phyloP scores from a whole-genome alignment of 2,329 filamentous ascomycete species.

The Pyricularia grisea region DNA sequence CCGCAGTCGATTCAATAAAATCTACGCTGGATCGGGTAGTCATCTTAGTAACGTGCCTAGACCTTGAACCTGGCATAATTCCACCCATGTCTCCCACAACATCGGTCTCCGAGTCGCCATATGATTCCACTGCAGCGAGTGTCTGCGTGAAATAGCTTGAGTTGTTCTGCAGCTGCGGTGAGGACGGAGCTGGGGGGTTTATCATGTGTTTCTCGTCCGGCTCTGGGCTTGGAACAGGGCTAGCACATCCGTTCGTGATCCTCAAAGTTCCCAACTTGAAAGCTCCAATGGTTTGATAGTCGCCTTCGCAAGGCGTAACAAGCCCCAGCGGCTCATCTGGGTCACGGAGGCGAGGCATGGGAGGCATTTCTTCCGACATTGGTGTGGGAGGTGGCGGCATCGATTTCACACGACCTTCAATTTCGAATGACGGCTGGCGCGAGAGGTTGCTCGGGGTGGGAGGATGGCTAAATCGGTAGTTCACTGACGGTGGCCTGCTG shows the following conservation, averaged over 20 bases:
- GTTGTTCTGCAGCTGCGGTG: neutral
- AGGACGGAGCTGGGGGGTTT: neutral
- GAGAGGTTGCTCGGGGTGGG: slow-evolving; percentile 26
- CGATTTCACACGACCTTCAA: slow-evolving; percentile 22
- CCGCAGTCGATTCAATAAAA: neutral
- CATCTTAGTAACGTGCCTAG: neutral
- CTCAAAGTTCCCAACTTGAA: slow-evolving; percentile 54
- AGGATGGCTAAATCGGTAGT: slow-evolving; percentile 26
- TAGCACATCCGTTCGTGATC: slow-evolving; percentile 49
- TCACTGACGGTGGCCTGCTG: slow-evolving; percentile 14
- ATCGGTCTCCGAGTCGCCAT: neutral
- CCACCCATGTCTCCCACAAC: neutral
- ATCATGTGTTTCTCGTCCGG: slow-evolving; percentile 2
- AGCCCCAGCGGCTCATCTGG: slow-evolving; percentile 23
- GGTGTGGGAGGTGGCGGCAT: slow-evolving; percentile 17
- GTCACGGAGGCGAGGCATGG: slow-evolving; percentile 8
- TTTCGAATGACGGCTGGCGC: slow-evolving; percentile 28
- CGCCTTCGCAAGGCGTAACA: slow-evolving; percentile 40
- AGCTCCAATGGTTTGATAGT: slow-evolving; percentile 51
- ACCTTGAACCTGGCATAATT: neutral
- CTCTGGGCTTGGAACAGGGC: slow-evolving; percentile 26
- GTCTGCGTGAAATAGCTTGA: neutral
- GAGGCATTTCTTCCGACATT: slow-evolving; percentile 1
- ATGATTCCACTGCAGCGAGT: neutral
- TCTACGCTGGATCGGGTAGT: neutral